These are phyloP conservation scores for Ogataea thermomethanolica DNA, from an alignment of 805 yeast species.

Conservation along the genomic window DNA sequence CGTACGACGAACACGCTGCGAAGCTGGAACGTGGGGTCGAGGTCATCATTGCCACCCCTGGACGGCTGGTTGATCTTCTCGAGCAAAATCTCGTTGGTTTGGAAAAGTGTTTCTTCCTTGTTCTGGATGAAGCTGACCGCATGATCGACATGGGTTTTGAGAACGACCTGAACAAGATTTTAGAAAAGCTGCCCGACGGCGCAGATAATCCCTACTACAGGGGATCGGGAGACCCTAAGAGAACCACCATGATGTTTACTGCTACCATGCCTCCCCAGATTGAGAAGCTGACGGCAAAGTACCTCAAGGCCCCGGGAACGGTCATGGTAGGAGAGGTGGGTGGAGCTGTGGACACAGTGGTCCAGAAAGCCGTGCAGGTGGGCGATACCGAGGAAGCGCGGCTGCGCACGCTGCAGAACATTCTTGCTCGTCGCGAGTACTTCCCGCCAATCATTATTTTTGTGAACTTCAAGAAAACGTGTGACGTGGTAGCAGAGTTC, in stretches of 20 bases:
- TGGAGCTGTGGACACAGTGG: slow-evolving; percentile 62
- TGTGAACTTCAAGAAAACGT: slow-evolving; percentile 70
- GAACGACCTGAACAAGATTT: slow-evolving; percentile 62
- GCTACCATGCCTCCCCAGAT: slow-evolving; percentile 85
- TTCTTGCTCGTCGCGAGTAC: slow-evolving; percentile 34
- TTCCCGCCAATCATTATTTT: slow-evolving; percentile 71
- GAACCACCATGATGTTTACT: slow-evolving; percentile 86
- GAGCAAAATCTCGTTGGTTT: slow-evolving; percentile 63
- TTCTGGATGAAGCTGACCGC: slow-evolving; percentile 91
- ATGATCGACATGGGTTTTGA: slow-evolving; percentile 97
- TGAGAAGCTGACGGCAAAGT: slow-evolving; percentile 60
- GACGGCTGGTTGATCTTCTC: slow-evolving; percentile 77
- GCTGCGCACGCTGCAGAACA: slow-evolving; percentile 38
- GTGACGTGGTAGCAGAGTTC: slow-evolving; percentile 60
- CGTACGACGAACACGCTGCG: slow-evolving; percentile 66
- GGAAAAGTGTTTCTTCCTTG: slow-evolving; percentile 59
- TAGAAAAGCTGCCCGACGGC: slow-evolving; percentile 49
- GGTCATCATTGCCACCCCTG: slow-evolving; percentile 91
- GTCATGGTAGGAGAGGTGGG: slow-evolving; percentile 68
- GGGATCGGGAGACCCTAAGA: slow-evolving; percentile 31
- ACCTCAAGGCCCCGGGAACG: slow-evolving; percentile 57
- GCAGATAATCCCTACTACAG: slow-evolving; percentile 38
- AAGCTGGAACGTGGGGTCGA: slow-evolving; percentile 65
- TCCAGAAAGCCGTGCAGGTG: slow-evolving; percentile 61
- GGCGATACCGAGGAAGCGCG: slow-evolving; percentile 43